Evolutionary conservation across 805 yeast genomes (phyloP).

Genomic region (Blastobotrys attinorum): DNA sequence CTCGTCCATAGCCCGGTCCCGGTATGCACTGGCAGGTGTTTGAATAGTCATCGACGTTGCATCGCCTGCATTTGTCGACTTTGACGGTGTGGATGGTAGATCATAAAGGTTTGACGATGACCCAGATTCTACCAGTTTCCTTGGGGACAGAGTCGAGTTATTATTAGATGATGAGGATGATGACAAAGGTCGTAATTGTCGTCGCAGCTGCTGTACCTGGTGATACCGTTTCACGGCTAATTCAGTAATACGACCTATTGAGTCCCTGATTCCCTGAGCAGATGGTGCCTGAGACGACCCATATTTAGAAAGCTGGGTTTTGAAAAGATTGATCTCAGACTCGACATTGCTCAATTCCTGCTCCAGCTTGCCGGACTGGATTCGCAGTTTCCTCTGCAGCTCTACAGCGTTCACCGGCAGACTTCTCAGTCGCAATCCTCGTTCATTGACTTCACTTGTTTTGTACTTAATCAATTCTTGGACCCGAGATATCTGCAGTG

Average conservation of each 20-base stretch:
- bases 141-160: too few relatives aligned
- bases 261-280: constrained; percentile 8
- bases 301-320: constrained; percentile 8
- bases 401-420: constrained; percentile 17
- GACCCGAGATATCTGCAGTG: constrained; percentile 10
- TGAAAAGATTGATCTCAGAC: constrained; percentile 11
- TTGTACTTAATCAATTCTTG: constrained; percentile 10
- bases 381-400: constrained; percentile 13
- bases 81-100: not conserved
- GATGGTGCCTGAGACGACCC: constrained; percentile 10
- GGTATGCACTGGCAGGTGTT: not conserved
- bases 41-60: not conserved
- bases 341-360: constrained; percentile 9
- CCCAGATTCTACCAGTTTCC: not conserved
- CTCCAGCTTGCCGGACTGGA: constrained; percentile 5
- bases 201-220: constrained; percentile 4
- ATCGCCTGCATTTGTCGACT: not conserved
- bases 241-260: constrained; percentile 9
- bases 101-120: too few relatives aligned
- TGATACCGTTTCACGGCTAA: constrained; percentile 5
- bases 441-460: constrained; percentile 9
- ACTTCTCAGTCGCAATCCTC: constrained; percentile 9
- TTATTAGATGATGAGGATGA: too few relatives aligned
- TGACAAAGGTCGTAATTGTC: not conserved
- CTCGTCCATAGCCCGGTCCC: constrained; percentile 6